Evolutionary conservation across 805 yeast species (phyloP).

Genomic region (Candida michaelii): DNA sequence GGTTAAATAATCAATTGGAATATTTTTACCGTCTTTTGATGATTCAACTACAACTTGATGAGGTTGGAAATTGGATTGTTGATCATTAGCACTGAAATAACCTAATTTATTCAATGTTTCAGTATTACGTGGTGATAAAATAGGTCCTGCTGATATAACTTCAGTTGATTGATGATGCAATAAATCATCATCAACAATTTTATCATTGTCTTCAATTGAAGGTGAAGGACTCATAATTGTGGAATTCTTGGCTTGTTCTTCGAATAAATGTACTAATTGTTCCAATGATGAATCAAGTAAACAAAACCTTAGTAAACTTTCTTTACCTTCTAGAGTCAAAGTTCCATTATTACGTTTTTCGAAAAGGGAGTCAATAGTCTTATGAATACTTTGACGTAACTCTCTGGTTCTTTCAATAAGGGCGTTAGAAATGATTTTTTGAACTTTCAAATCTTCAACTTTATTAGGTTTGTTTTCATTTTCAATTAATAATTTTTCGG

Average conservation of each 20-base stretch:
- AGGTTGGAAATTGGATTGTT: conserved; percentile 43
- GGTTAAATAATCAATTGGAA: conserved; percentile 64
- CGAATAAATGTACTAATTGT: conserved; percentile 51
- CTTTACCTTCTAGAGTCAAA: conserved; percentile 55
- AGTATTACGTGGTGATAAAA: conserved; percentile 44
- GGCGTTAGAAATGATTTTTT: conserved; percentile 48
- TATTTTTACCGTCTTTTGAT: conserved; percentile 48
- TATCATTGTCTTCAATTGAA: conserved; percentile 12
- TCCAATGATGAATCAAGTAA: conserved; percentile 54
- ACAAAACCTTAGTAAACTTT: conserved; percentile 52
- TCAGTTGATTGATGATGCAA: conserved; percentile 52
- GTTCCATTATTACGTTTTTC: conserved; percentile 45
- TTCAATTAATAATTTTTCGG: conserved; percentile 57
- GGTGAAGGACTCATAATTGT: conserved; percentile 20
- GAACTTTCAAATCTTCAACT: conserved; percentile 37
- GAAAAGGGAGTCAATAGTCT: conserved; percentile 50
- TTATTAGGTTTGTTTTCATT: conserved; percentile 38
- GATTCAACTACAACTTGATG: conserved; percentile 74
- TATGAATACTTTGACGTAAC: conserved; percentile 51
- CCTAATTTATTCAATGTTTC: conserved; percentile 19
- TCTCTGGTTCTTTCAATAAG: conserved; percentile 51
- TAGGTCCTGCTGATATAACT: conserved; percentile 53
- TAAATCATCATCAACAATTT: conserved; percentile 17
- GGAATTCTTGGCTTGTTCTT: conserved; percentile 29
- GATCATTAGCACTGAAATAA: conserved; percentile 23